Evolutionary conservation across 1,284 basidiomycete species (phyloP).

Genomic region (Apiotrichum siamense): DNA sequence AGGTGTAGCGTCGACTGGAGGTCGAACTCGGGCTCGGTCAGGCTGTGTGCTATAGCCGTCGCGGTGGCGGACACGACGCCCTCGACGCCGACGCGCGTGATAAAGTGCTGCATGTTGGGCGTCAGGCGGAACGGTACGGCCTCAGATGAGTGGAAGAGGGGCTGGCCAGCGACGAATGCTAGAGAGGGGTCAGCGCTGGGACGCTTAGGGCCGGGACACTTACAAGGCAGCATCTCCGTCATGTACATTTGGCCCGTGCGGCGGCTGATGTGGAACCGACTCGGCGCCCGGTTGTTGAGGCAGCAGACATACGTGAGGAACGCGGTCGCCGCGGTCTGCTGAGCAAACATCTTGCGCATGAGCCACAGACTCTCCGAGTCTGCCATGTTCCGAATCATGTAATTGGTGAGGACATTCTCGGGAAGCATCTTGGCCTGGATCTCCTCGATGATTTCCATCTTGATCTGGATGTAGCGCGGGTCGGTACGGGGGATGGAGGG

Average conservation of each 20-base stretch:
- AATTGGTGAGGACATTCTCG: constrained; percentile 78
- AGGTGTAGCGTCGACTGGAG: constrained; percentile 40
- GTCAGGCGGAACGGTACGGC: constrained; percentile 94
- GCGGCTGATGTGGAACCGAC: constrained; percentile 81
- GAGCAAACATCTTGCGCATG: constrained; percentile 93
- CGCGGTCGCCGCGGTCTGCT: constrained; percentile 78
- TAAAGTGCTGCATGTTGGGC: constrained; percentile 91
- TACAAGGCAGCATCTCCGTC: constrained; percentile 82
- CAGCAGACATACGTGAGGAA: constrained; percentile 91
- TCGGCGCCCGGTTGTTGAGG: constrained; percentile 74
- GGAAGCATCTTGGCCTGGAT: constrained; percentile 84
- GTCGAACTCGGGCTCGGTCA: constrained; percentile 86
- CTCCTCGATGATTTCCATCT: constrained; percentile 88
- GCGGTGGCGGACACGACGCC: constrained; percentile 80
- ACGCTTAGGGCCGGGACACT: constrained; percentile 20
- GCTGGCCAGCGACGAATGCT: constrained; percentile 54
- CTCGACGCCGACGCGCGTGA: constrained; percentile 84
- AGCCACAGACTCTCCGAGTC: constrained; percentile 86
- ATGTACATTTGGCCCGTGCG: constrained; percentile 84
- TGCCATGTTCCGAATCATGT: constrained; percentile 81
- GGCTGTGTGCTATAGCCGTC: constrained; percentile 81
- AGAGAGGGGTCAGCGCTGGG: constrained; percentile 7
- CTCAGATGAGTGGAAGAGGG: constrained; percentile 72
- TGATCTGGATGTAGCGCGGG: constrained; percentile 33
- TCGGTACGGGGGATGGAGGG: constrained; percentile 36